A percentile compares a stretch with the other conserved stretches of the same genome.
These are phyloP conservation scores for Colletotrichum cereale DNA, from an alignment of 2,329 filamentous ascomycete genomes.

Conservation along the genomic window DNA sequence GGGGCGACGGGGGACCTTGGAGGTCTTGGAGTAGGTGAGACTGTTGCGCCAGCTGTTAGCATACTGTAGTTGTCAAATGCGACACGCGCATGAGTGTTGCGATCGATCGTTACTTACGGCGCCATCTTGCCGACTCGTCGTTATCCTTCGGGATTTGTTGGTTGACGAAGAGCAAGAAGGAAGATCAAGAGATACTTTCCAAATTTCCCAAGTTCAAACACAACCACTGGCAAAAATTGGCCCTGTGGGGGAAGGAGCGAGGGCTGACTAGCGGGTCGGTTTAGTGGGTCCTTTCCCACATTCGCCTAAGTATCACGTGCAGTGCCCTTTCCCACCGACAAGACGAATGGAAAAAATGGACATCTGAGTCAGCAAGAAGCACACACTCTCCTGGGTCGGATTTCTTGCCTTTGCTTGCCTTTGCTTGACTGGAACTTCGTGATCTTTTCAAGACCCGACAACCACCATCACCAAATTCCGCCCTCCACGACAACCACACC, in stretches of 20 bases:
- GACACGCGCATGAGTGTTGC: neutral
- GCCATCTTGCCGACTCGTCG: conserved; percentile 56
- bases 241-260: conserved; percentile 15
- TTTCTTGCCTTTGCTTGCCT: conserved; percentile 9
- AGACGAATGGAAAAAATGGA: conserved; percentile 50
- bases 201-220: conserved; percentile 19
- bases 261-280: conserved; percentile 5
- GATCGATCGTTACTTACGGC: conserved; percentile 50
- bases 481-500: conserved; percentile 42
- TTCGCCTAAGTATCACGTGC: conserved; percentile 48
- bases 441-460: conserved; percentile 29
- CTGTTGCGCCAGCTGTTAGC: conserved; percentile 42
- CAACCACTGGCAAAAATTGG: conserved; percentile 2
- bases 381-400: conserved; percentile 12
- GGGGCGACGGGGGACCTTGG: conserved; percentile 97
- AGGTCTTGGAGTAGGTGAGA: conserved; percentile 97
- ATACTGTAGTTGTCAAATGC: neutral
- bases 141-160: conserved; percentile 46
- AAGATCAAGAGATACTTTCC: conserved; percentile 34
- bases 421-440: conserved; percentile 9
- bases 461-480: conserved; percentile 35
- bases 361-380: conserved; percentile 10
- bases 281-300: neutral
- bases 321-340: conserved; percentile 46
- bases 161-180: conserved; percentile 33